Evolutionary conservation across 306 rosid species (phyloP).

Genomic region (Pyrus betulifolia): DNA sequence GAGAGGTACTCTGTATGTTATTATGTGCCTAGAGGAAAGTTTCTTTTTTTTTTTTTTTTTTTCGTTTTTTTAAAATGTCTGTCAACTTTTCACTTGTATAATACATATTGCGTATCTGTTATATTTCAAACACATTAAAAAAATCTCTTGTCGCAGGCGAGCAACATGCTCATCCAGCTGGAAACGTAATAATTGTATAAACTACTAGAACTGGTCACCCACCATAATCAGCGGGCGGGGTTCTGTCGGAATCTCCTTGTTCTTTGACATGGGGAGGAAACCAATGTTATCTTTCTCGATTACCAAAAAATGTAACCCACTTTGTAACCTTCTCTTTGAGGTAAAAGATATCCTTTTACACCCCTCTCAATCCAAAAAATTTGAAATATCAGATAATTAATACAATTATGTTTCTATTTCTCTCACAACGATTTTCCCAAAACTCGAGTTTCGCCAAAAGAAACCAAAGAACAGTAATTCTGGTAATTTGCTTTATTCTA

Average conservation of each 20-base stretch:
- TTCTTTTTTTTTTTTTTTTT: too few species aligned
- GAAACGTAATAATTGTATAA: not conserved
- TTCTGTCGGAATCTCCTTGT: not conserved
- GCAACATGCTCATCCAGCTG: slow-evolving; percentile 17
- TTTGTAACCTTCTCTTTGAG: not conserved
- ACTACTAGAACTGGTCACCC: not conserved
- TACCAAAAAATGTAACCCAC: not conserved
- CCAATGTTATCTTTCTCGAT: not conserved
- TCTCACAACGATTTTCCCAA: fast-evolving
- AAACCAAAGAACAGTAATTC: not conserved
- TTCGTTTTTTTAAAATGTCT: too few species aligned
- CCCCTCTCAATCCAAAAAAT: not conserved
- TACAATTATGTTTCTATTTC: too few species aligned
- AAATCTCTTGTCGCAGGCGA: not conserved
- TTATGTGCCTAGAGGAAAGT: too few species aligned
- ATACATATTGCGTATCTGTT: too few species aligned
- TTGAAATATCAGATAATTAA: too few species aligned
- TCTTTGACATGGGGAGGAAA: not conserved
- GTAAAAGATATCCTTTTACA: not conserved
- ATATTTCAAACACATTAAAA: too few species aligned
- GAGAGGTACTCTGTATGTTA: fast-evolving
- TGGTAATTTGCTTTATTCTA: not conserved
- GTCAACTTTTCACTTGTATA: too few species aligned
- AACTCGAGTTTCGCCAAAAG: not conserved
- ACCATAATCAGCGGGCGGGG: slow-evolving; percentile 8